Percentiles rank a stretch among this genome's conserved stretches.
Evolutionary conservation across 371 early-diverging fungal species (phyloP).

Genomic region (Syncephalis plumigaleata): DNA sequence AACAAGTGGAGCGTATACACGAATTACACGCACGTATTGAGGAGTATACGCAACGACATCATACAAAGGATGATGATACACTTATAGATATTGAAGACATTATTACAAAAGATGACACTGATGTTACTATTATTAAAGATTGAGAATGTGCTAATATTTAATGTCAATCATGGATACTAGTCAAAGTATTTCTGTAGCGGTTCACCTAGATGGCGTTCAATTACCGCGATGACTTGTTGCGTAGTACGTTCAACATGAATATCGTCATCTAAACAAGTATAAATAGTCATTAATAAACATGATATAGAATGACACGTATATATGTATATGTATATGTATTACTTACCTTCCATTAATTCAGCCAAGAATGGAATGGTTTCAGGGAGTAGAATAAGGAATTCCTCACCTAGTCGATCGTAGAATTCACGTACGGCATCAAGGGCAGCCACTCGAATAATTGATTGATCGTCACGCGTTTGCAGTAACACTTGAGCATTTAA

Average conservation of each 20-base stretch:
- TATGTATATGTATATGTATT: too few species aligned
- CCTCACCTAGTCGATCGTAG: slow-evolving; percentile 75
- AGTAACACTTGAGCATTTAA: slow-evolving; percentile 64
- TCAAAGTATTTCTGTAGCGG: slow-evolving; percentile 60
- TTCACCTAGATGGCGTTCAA: slow-evolving; percentile 81
- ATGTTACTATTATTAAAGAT: too few species aligned
- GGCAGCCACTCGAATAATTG: slow-evolving; percentile 57
- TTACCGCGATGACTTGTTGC: slow-evolving; percentile 65
- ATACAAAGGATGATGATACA: too few species aligned
- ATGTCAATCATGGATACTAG: slow-evolving; percentile 15
- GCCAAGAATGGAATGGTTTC: slow-evolving; percentile 92
- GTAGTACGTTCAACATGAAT: slow-evolving; percentile 62
- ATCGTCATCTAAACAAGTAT: slow-evolving; percentile 26
- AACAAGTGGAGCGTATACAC: too few species aligned
- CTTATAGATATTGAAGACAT: too few species aligned
- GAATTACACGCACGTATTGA: too few species aligned
- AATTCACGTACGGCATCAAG: slow-evolving; percentile 56
- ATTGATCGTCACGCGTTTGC: slow-evolving; percentile 45
- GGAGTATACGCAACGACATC: too few species aligned
- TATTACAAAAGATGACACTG: too few species aligned
- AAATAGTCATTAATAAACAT: too few species aligned
- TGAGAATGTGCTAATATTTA: too few species aligned
- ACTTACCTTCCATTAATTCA: slow-evolving; percentile 81
- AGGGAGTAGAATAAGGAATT: slow-evolving; percentile 76
- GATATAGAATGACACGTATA: too few species aligned